These are phyloP conservation scores for Astragalus membranaceus DNA, from an alignment of 306 rosid species.

Conservation along the genomic window DNA sequence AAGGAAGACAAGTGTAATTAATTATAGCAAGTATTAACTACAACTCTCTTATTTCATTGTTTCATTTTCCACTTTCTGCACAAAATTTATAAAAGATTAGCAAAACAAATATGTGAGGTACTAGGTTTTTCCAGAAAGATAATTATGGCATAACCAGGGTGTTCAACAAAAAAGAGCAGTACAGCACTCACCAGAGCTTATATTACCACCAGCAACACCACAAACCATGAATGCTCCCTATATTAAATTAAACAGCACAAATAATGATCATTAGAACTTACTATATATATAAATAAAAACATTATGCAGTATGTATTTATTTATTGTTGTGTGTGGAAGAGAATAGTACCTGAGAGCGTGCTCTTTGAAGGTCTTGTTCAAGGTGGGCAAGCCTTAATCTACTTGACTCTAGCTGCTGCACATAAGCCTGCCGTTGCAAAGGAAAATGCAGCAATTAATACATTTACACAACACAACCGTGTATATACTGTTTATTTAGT, in stretches of 20 bases:
- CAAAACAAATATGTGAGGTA: too few species aligned
- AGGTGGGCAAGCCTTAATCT: constrained; percentile 74
- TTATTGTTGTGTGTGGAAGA: background rate
- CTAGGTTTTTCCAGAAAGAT: too few species aligned
- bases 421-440: constrained; percentile 66
- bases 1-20: constrained; percentile 5
- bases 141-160: too few species aligned
- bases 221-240: constrained; percentile 71
- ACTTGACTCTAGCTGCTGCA: constrained; percentile 86
- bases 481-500: too few species aligned
- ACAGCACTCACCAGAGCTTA: background rate
- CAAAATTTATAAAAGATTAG: too few species aligned
- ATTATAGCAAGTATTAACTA: background rate
- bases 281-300: background rate
- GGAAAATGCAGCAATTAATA: background rate
- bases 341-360: constrained; percentile 68
- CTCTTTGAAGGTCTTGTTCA: constrained; percentile 87
- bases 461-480: background rate
- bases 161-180: too few species aligned
- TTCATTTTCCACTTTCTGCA: background rate
- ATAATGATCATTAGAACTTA: background rate
- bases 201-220: constrained; percentile 55
- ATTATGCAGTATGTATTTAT: background rate
- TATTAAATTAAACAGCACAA: constrained; percentile 1
- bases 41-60: background rate